Evolutionary conservation across 2,329 filamentous ascomycete genomes (phyloP), one percentile per base, ranked within the genome.

Genomic region (Fragosphaeria purpurea): DNA sequence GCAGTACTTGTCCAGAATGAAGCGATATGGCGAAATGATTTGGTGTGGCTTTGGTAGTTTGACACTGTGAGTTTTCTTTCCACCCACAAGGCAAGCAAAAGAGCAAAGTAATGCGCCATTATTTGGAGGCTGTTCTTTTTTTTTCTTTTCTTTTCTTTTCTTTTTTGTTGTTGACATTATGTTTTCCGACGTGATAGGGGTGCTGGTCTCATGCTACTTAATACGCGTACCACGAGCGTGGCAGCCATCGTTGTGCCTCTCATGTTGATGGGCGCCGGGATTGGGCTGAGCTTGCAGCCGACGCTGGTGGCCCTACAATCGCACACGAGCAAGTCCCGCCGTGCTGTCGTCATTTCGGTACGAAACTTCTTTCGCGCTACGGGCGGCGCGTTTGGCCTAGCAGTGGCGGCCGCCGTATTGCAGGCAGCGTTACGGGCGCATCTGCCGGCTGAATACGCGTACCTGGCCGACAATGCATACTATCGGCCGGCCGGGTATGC

Each of bases 361-460:
- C 62, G 68, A n/a, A 69, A 68, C 49, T 69, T 70, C 44, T 57
- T 67, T 35, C 62, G 68, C 8, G 62, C 61, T 6, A 57, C 66
- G 4, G 67, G 68, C 8, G 67, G 67, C 11, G 62, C 65, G 6
- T 58, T 63, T n/a, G 65, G 65, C 1, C 59, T 68, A 0, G 58
- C 59, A 11, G 47, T 60, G 4, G 61, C 61, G 1, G 63, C 61
- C 1, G 62, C 62, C 4, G 60, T 67, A n/a, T 51, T 65, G 6
- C 61, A 63, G 34, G 65, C 65, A 31, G 59, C 59, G 0, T 51
- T 63, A 10, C 47, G 52, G 1, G 7, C 44, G 10, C 47, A 60
- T 4, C 50, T 63, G 3, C 51, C 52, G 0, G 35, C 53, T 6
- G n/a, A 46, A 30, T 44, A 53, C 32, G 35, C 52, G 5, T 43